Conservation (phyloP, 345 rosid genomes). For the Luvunga scandens region DNA sequence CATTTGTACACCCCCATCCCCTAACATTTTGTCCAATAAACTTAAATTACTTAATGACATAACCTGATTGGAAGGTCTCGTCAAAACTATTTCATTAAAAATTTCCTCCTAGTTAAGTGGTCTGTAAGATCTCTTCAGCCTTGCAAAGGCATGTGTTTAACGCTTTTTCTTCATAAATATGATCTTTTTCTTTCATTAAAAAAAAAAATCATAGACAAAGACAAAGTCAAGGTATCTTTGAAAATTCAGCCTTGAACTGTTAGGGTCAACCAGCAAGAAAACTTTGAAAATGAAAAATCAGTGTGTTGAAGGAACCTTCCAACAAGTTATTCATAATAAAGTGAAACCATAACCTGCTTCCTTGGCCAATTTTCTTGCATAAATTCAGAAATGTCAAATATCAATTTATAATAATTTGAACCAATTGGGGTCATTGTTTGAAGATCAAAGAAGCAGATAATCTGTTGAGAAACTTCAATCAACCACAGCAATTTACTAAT, state of each 20-base stretch:
- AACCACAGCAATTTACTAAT: neutral
- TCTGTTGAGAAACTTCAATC: neutral
- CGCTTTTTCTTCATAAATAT: neutral
- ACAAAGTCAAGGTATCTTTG: constrained; percentile 12
- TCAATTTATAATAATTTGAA: neutral
- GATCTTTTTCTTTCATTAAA: no score
- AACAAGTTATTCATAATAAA: neutral
- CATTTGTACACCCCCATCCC: neutral
- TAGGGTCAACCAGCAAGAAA: neutral
- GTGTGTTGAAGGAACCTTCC: neutral
- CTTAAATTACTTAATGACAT: no score
- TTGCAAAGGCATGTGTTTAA: neutral
- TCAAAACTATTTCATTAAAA: neutral
- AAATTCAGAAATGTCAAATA: neutral
- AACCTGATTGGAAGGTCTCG: no score
- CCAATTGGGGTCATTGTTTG: neutral
- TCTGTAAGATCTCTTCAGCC: neutral
- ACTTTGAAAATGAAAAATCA: neutral
- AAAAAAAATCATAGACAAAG: neutral
- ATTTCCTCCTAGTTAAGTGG: neutral
- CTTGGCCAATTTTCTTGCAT: neutral
- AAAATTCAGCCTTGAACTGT: neutral
- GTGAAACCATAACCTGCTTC: neutral
- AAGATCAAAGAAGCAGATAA: neutral
- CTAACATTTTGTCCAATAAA: neutral